Evolutionary conservation across 2,329 filamentous ascomycete genomes (phyloP).

Genomic region (Clarireedia homoeocarpa): DNA sequence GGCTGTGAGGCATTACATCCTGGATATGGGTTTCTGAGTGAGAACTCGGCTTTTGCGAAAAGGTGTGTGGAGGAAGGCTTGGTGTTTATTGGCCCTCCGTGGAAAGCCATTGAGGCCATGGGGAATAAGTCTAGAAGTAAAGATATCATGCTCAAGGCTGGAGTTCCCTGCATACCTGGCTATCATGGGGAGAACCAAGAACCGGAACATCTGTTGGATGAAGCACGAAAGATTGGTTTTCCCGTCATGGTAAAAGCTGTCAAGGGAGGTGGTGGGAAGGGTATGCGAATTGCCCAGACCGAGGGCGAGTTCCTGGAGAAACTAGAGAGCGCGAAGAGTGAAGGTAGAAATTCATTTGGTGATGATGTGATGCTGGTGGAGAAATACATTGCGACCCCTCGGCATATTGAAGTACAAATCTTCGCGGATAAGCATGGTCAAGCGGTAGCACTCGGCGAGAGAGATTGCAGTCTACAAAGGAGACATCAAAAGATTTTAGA

Average conservation of each 20-base stretch:
- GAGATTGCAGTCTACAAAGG: slow-evolving; percentile 82
- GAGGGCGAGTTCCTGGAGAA: slow-evolving; percentile 63
- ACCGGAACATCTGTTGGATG: slow-evolving; percentile 47
- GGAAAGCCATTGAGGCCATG: slow-evolving; percentile 78
- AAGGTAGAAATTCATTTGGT: slow-evolving; percentile 73
- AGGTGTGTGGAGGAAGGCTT: slow-evolving; percentile 85
- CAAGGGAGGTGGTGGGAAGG: slow-evolving; percentile 75
- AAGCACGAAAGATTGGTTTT: slow-evolving; percentile 64
- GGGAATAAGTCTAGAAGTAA: slow-evolving; percentile 90
- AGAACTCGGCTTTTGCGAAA: slow-evolving; percentile 85
- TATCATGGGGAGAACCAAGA: slow-evolving; percentile 87
- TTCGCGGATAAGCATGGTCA: slow-evolving; percentile 77
- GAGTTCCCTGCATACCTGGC: slow-evolving; percentile 91
- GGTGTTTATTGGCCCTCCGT: slow-evolving; percentile 88
- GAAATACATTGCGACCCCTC: slow-evolving; percentile 68
- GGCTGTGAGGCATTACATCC: slow-evolving; percentile 90
- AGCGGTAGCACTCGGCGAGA: slow-evolving; percentile 76
- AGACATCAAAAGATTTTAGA: slow-evolving; percentile 88
- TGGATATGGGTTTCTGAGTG: slow-evolving; percentile 91
- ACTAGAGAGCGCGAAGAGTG: slow-evolving; percentile 63
- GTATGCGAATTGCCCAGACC: slow-evolving; percentile 66
- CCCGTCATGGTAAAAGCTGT: slow-evolving; percentile 75
- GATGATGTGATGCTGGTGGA: slow-evolving; percentile 82
- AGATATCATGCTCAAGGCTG: slow-evolving; percentile 93
- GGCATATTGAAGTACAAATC: slow-evolving; percentile 85